Conservation (phyloP, 1,284 basidiomycete genomes). For the Cryptococcus sp. region DNA sequence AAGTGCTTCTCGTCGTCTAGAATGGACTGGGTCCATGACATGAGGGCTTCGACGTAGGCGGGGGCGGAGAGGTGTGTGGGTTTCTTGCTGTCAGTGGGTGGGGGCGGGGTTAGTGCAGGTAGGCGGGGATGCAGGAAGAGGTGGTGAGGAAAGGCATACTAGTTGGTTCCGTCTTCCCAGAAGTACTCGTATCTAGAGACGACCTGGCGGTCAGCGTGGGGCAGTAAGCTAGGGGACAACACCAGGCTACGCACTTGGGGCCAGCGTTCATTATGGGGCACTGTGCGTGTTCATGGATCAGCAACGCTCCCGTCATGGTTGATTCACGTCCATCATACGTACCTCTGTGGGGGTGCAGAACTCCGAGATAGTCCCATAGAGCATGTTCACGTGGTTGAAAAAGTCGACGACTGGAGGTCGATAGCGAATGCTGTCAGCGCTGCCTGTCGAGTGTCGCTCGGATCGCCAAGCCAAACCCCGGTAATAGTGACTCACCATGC, state of each 20-base stretch:
- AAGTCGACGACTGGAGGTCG: conserved; percentile 74
- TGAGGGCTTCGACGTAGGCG: conserved; percentile 95
- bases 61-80: conserved; percentile 93
- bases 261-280: conserved; percentile 99
- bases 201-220: conserved; percentile 1
- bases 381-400: conserved; percentile 94
- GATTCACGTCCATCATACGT: conserved; percentile 18
- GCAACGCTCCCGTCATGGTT: not conserved
- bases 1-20: conserved; percentile 92
- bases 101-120: not conserved
- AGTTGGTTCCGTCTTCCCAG: conserved; percentile 80
- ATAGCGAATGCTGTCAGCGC: not conserved
- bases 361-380: conserved; percentile 92
- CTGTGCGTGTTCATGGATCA: conserved; percentile 50
- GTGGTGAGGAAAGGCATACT: not conserved
- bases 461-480: not conserved
- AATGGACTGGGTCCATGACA: conserved; percentile 96
- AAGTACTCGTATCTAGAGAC: conserved; percentile 83
- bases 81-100: conserved; percentile 57
- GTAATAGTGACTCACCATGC: conserved; percentile 63
- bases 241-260: conserved; percentile 76
- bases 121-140: not conserved
- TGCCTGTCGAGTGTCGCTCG: not conserved
- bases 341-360: conserved; percentile 93
- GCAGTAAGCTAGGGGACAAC: not conserved